Conservation (phyloP, 495 filamentous ascomycete species). For the Penicillium canariense region DNA sequence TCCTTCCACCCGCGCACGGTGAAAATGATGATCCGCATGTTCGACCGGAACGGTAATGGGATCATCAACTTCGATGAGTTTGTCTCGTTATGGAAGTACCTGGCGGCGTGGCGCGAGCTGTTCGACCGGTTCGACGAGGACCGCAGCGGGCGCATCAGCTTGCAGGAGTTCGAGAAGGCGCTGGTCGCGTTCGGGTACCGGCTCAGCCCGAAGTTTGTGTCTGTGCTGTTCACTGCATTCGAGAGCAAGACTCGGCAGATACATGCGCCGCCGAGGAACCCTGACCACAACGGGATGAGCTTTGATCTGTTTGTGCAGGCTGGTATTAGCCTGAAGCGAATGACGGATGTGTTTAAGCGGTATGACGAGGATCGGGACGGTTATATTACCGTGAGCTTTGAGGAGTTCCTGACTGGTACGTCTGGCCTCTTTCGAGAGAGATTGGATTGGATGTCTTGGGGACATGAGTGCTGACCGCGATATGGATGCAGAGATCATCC, state of each 20-base stretch:
- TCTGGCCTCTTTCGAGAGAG: background rate
- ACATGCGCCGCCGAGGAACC: constrained; percentile 19
- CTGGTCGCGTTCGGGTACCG: constrained; percentile 94
- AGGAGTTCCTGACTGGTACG: constrained; percentile 71
- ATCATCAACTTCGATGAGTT: constrained; percentile 95
- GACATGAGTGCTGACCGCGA: constrained; percentile 1
- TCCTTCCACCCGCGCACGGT: constrained; percentile 96
- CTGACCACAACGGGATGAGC: constrained; percentile 66
- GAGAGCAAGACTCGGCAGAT: constrained; percentile 47
- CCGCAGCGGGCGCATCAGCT: constrained; percentile 78
- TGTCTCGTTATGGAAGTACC: constrained; percentile 88
- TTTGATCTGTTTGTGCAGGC: constrained; percentile 98
- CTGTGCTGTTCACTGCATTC: constrained; percentile 72
- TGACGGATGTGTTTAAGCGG: constrained; percentile 99
- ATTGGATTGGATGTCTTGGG: background rate
- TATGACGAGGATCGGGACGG: constrained; percentile 97
- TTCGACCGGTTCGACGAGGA: constrained; percentile 97
- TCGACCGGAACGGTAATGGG: constrained; percentile 81
- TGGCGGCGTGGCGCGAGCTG: constrained; percentile 87
- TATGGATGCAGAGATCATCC: constrained; percentile 35
- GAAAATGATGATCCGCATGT: constrained; percentile 99
- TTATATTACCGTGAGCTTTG: constrained; percentile 79
- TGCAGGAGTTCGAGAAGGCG: constrained; percentile 85
- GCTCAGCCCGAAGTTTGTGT: constrained; percentile 76
- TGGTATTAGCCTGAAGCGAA: constrained; percentile 91